These are phyloP conservation scores for Cercospora sesami DNA, from an alignment of 2,329 filamentous ascomycete genomes.

Conservation along the genomic window DNA sequence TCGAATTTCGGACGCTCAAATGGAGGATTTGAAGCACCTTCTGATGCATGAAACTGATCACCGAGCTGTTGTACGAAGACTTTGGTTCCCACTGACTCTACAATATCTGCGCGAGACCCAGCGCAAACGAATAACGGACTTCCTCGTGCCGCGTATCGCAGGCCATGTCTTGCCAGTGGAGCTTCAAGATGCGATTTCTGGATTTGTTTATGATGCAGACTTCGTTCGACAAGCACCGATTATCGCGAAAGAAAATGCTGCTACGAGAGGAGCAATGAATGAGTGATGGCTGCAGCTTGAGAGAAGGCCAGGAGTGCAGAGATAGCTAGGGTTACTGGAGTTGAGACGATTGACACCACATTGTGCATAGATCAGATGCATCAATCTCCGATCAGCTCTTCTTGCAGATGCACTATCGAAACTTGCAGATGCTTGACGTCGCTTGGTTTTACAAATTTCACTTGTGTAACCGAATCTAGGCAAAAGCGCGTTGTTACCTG, in stretches of 20 bases:
- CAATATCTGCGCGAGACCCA: background rate
- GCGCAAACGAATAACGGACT: background rate
- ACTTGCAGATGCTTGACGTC: background rate
- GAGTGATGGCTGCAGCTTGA: too few species aligned
- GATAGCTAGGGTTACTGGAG: too few species aligned
- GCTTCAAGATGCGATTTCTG: background rate
- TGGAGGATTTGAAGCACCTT: too few species aligned
- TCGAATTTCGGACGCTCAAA: too few species aligned
- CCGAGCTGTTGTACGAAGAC: too few species aligned
- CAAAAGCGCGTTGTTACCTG: background rate
- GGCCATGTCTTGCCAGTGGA: background rate
- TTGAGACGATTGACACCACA: too few species aligned
- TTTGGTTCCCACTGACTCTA: background rate
- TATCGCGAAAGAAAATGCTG: background rate
- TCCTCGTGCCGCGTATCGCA: background rate
- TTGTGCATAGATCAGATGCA: too few species aligned
- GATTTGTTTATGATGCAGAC: background rate
- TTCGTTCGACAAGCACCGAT: background rate
- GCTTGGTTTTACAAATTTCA: background rate
- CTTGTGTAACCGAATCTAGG: background rate
- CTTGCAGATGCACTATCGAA: too few species aligned
- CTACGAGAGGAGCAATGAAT: background rate
- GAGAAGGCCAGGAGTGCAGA: too few species aligned
- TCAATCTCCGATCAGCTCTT: too few species aligned
- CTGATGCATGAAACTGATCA: too few species aligned